Conservation (phyloP, 495 filamentous ascomycete genomes). For the Chlorociboria aeruginascens region DNA sequence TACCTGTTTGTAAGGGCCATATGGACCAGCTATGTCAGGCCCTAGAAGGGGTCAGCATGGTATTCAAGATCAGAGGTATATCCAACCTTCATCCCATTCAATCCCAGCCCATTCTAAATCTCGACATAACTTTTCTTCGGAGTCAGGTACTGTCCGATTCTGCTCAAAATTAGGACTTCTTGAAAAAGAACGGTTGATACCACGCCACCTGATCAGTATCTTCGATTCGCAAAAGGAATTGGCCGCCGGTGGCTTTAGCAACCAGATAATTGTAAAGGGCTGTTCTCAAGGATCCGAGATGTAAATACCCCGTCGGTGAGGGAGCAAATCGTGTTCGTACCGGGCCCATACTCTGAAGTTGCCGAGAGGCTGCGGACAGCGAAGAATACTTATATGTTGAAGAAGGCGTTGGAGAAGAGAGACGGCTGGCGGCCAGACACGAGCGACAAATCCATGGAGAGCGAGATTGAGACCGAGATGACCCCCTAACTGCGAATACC, state of each 20-base stretch:
- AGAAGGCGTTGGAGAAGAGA: not conserved
- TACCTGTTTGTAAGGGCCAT: conserved; percentile 82
- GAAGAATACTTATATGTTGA: not conserved
- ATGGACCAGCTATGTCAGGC: conserved; percentile 64
- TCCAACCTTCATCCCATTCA: conserved; percentile 81
- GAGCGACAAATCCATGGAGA: conserved; percentile 16
- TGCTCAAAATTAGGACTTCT: conserved; percentile 23
- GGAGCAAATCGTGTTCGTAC: conserved; percentile 91
- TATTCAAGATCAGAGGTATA: not conserved
- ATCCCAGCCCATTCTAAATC: conserved; percentile 85
- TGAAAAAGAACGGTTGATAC: conserved; percentile 12
- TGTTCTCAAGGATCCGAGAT: conserved; percentile 83
- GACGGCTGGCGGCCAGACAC: conserved; percentile 6
- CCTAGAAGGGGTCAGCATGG: conserved; percentile 20
- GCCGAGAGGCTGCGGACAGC: conserved; percentile 1
- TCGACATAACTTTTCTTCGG: conserved; percentile 61
- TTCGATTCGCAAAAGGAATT: conserved; percentile 86
- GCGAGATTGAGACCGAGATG: not conserved
- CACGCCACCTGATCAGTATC: conserved; percentile 78
- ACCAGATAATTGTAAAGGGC: conserved; percentile 87
- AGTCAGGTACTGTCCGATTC: conserved; percentile 68
- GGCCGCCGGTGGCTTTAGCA: conserved; percentile 78
- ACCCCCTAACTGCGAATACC: conserved; percentile 2
- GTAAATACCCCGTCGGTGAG: conserved; percentile 86
- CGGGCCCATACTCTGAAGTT: conserved; percentile 43